Evolutionary conservation across 116 monocot species (phyloP), one percentile per base, ranked within the genome.

Genomic region (Posidonia oceanica): DNA sequence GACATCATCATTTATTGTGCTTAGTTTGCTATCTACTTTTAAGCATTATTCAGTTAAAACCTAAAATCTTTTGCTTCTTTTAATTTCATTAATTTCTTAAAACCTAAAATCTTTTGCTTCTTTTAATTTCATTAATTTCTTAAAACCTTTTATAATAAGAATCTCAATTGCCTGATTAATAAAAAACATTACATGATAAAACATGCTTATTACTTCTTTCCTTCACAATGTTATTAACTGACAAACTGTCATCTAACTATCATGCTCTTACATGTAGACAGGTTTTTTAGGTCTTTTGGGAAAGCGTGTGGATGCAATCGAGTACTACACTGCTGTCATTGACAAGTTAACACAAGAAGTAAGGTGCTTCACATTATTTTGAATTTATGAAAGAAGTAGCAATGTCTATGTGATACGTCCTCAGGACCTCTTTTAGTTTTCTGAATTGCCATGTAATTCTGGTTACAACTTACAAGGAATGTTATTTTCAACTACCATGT

Each of bases 221-320:
- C 17, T 66, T 66, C 7, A 1, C 0, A 59, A 59, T 22, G 59
- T 21, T 21, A 60, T 60, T 60, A 20, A 60, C 21, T 60, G 60
- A 60, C 20, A 51, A 41, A 40, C 14, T 42, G 20, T 56, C 38
- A 55, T 40, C 14, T 58, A 21, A 55, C 61, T 16, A 14, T 17
- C 69, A 75, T 63, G 38, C 36, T 63, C 59, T 71, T 76, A 3
- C 61, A 38, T 80, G 66, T 79, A 91, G 90, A 93, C 89, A 75
- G 86, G 86, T 67, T 75, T 86, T 59, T 82, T 82, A 64, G 93
- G 93, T 71, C 84, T 93, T 17, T 89, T 80, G 80, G 93, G 93
- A 20, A 76, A 79, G 68, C 63, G 41, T 53, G 86, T 89, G 40
- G 93, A 93, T 84, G 93, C 89, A 52, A 80, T 93, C n/a, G 75